phyloP scores from a whole-genome alignment of 176 grass and related monocot species.

The Carex kokanica region DNA sequence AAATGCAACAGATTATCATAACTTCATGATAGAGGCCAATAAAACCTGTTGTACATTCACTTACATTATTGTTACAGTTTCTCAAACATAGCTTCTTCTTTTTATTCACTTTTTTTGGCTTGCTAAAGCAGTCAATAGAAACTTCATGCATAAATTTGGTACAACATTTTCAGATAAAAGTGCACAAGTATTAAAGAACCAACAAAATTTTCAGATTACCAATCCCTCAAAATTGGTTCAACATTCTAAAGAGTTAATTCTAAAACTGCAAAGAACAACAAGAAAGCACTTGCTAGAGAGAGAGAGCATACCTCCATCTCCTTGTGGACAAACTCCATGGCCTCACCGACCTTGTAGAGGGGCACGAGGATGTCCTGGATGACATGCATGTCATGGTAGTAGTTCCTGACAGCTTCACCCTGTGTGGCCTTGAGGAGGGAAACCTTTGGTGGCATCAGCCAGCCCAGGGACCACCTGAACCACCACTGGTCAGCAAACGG shows the following conservation, averaged over 20 bases:
- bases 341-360: slow-evolving; percentile 87
- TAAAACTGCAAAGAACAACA: not conserved
- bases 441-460: slow-evolving; percentile 96
- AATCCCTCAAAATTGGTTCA: slow-evolving; percentile 7
- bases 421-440: slow-evolving; percentile 96
- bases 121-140: not conserved
- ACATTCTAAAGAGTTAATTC: not conserved
- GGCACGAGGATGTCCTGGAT: slow-evolving; percentile 95
- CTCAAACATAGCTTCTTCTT: not conserved
- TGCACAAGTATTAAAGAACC: not conserved
- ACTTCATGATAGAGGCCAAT: not conserved
- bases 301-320: slow-evolving; percentile 71
- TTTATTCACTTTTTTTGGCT: not conserved
- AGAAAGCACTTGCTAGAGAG: not conserved
- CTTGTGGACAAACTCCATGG: slow-evolving; percentile 65
- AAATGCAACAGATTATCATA: not conserved
- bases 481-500: slow-evolving; percentile 91
- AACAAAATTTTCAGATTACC: not conserved
- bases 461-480: slow-evolving; percentile 81
- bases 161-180: not conserved
- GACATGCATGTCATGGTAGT: slow-evolving; percentile 95
- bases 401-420: slow-evolving; percentile 82
- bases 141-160: not conserved
- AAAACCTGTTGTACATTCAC: not conserved
- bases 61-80: not conserved